Evolutionary conservation across 2,329 filamentous ascomycete species (phyloP).

Genomic region (Neofusicoccum laricinum): DNA sequence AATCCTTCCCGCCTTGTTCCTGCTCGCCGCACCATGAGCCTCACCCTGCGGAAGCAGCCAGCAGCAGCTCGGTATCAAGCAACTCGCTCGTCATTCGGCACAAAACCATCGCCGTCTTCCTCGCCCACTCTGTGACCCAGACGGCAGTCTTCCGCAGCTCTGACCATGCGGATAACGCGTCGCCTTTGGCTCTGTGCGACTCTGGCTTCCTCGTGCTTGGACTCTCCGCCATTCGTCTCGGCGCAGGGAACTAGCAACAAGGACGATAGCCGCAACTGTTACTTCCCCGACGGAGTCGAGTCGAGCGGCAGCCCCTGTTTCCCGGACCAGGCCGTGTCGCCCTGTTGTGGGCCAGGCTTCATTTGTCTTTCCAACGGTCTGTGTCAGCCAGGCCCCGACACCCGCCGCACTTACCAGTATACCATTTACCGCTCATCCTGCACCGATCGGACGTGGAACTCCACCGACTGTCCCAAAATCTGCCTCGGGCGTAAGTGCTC

Average conservation of each 20-base stretch:
- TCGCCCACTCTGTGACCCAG: too few relatives aligned
- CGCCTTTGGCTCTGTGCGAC: neutral
- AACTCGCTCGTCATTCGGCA: neutral
- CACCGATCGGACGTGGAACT: constrained; percentile 24
- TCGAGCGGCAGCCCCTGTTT: constrained; percentile 21
- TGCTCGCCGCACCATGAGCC: neutral
- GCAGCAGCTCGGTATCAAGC: neutral
- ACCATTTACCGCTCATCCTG: constrained; percentile 24
- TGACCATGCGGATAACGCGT: neutral
- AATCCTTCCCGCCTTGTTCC: neutral
- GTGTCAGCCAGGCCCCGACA: constrained; percentile 22
- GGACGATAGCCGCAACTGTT: constrained; percentile 20
- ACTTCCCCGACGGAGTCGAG: constrained; percentile 22
- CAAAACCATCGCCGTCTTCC: neutral
- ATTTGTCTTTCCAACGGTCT: constrained; percentile 25
- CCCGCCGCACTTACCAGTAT: constrained; percentile 19
- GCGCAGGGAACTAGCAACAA: constrained; percentile 7
- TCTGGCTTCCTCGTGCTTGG: neutral
- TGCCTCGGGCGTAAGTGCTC: constrained; percentile 22
- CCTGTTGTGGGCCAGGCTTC: constrained; percentile 26
- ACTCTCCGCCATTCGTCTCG: neutral
- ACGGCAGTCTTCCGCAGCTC: neutral
- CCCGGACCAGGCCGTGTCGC: constrained; percentile 20
- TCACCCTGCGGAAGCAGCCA: neutral
- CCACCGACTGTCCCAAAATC: constrained; percentile 22